Evolutionary conservation across 1,139 yeast genomes (phyloP).

Genomic region (Spathaspora sp.): DNA sequence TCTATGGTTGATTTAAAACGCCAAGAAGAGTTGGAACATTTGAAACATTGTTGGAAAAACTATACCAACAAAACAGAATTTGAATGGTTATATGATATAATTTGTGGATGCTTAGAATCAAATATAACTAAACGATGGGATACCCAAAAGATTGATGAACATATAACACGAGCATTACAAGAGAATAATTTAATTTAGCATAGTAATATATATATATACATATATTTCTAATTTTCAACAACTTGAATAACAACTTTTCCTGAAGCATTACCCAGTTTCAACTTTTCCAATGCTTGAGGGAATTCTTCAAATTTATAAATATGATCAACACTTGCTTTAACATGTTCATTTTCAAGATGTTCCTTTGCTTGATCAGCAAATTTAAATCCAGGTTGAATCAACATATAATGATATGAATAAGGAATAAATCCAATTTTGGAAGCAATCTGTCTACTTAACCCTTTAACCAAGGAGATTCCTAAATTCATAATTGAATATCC

Average conservation of each 20-base stretch:
- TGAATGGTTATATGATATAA: constrained; percentile 39
- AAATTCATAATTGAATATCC: constrained; percentile 4
- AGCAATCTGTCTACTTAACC: not conserved
- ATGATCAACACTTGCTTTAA: constrained; percentile 53
- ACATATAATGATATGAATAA: constrained; percentile 12
- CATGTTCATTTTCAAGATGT: constrained; percentile 39
- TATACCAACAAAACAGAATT: constrained; percentile 21
- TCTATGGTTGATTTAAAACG: constrained; percentile 25
- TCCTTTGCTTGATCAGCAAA: constrained; percentile 19
- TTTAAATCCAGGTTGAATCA: constrained; percentile 8
- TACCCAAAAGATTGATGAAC: constrained; percentile 33
- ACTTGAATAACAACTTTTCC: constrained; percentile 61
- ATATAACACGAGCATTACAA: not conserved
- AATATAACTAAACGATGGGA: constrained; percentile 54
- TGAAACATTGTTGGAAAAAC: constrained; percentile 24
- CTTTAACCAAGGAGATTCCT: not conserved
- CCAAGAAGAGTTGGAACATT: constrained; percentile 14
- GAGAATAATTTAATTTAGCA: not conserved
- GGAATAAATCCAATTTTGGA: constrained; percentile 14
- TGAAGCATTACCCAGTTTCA: constrained; percentile 47
- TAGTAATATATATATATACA: not conserved
- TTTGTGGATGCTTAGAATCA: constrained; percentile 54
- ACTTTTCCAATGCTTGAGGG: constrained; percentile 47
- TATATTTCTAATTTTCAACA: constrained; percentile 10
- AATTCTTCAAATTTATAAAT: constrained; percentile 49